These are phyloP conservation scores for Primulina huaijiensis DNA, from an alignment of 257 asterid genomes.

Conservation along the genomic window DNA sequence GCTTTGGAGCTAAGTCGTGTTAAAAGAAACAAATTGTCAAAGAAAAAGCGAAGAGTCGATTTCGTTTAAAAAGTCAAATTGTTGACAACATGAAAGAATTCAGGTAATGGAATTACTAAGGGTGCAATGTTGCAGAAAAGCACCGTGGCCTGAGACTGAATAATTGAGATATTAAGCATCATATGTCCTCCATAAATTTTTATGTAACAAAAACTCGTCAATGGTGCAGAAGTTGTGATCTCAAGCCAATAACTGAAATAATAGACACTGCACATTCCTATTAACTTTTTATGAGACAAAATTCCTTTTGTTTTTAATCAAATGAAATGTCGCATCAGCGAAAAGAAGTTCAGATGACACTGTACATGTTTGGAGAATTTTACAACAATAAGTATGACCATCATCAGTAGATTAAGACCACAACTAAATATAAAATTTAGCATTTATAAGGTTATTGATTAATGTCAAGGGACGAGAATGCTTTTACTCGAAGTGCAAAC, in stretches of 20 bases:
- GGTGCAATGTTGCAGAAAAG: constrained; percentile 20
- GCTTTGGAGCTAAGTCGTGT: constrained; percentile 64
- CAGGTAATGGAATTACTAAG: neutral
- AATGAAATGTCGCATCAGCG: neutral
- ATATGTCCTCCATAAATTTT: neutral
- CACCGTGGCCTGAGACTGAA: neutral
- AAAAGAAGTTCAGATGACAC: neutral
- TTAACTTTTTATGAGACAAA: neutral
- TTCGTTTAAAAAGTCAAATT: neutral
- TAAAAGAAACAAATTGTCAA: constrained; percentile 19
- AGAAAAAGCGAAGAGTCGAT: neutral
- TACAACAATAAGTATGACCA: neutral
- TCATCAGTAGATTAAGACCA: neutral
- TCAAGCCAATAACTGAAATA: neutral
- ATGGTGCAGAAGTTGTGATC: neutral
- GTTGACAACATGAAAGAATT: constrained; percentile 1
- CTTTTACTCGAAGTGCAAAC: constrained; percentile 1
- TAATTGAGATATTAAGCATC: neutral
- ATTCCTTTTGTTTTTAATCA: no score
- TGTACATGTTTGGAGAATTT: neutral
- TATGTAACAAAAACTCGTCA: neutral
- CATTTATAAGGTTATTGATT: neutral
- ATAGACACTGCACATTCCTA: neutral
- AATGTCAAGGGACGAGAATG: constrained; percentile 1
- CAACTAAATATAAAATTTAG: neutral